A percentile compares a stretch with the other conserved stretches of the same genome.
Conservation (phyloP, 73 alveolate species). For the Paraurostyla sp. region DNA sequence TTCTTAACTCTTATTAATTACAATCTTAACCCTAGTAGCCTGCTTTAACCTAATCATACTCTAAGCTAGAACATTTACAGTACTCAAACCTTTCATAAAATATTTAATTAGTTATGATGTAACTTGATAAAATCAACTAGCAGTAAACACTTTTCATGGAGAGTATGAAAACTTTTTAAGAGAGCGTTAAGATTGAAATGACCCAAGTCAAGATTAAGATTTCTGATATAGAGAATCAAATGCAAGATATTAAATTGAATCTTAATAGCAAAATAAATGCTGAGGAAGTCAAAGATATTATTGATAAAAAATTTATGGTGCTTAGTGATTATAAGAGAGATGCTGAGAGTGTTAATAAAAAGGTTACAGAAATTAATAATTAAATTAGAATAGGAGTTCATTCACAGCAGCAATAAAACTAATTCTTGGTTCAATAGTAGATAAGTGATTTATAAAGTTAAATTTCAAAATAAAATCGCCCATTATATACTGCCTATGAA, state of each 20-base stretch:
- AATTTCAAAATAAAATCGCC: background rate
- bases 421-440: background rate
- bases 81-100: background rate
- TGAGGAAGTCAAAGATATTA: conserved; percentile 26
- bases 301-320: background rate
- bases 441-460: background rate
- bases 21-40: background rate
- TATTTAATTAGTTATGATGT: background rate
- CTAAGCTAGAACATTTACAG: background rate
- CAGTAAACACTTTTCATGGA: background rate
- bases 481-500: background rate
- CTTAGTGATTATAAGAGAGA: background rate
- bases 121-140: conserved; percentile 25
- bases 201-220: background rate
- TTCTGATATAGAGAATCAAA: background rate
- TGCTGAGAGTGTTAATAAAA: background rate
- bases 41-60: background rate
- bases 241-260: background rate
- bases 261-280: conserved; percentile 20
- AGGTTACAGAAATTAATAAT: background rate
- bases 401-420: background rate
- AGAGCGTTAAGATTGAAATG: conserved; percentile 6
- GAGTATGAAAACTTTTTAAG: background rate
- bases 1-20: background rate
- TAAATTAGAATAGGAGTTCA: background rate